Evolutionary conservation across 2,329 filamentous ascomycete species (phyloP).

Genomic region (Bisporella sp.): DNA sequence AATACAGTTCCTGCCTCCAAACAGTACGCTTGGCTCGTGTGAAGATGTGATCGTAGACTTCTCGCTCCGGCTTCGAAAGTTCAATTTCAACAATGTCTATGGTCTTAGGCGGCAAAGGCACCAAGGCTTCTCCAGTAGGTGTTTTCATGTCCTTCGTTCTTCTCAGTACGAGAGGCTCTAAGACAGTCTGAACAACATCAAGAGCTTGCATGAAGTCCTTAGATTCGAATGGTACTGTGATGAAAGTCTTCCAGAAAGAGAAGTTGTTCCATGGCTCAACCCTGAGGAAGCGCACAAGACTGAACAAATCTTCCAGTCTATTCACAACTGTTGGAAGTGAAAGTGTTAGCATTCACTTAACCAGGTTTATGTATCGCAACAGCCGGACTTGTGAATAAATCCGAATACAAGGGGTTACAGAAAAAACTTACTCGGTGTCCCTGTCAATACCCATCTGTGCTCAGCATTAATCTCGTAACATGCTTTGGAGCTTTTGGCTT

Average conservation of each 20-base stretch:
- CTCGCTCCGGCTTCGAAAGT: slow-evolving; percentile 74
- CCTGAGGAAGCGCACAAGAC: slow-evolving; percentile 81
- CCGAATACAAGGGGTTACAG: too few relatives aligned
- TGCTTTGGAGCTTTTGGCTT: slow-evolving; percentile 89
- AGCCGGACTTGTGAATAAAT: too few relatives aligned
- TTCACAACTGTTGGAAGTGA: slow-evolving; percentile 58
- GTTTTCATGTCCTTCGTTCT: slow-evolving; percentile 98
- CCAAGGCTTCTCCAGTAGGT: slow-evolving; percentile 72
- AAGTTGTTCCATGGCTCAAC: slow-evolving; percentile 99
- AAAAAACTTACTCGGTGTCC: slow-evolving; percentile 59
- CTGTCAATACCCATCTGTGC: slow-evolving; percentile 90
- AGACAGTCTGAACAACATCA: slow-evolving; percentile 92
- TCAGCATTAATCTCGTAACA: slow-evolving; percentile 83
- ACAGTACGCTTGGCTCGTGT: slow-evolving; percentile 74
- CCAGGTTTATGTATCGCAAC: too few relatives aligned
- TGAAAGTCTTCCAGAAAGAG: slow-evolving; percentile 98
- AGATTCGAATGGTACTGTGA: slow-evolving; percentile 93
- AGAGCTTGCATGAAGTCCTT: slow-evolving; percentile 90
- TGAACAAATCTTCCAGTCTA: slow-evolving; percentile 89
- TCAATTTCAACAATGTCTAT: slow-evolving; percentile 86
- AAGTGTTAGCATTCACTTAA: too few relatives aligned
- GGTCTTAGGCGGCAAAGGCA: slow-evolving; percentile 72
- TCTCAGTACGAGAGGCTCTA: slow-evolving; percentile 91
- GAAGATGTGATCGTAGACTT: slow-evolving; percentile 90
- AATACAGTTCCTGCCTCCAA: slow-evolving; percentile 86